Evolutionary conservation across 768 basidiomycete genomes (phyloP).

Genomic region (Tricholoma sp.): DNA sequence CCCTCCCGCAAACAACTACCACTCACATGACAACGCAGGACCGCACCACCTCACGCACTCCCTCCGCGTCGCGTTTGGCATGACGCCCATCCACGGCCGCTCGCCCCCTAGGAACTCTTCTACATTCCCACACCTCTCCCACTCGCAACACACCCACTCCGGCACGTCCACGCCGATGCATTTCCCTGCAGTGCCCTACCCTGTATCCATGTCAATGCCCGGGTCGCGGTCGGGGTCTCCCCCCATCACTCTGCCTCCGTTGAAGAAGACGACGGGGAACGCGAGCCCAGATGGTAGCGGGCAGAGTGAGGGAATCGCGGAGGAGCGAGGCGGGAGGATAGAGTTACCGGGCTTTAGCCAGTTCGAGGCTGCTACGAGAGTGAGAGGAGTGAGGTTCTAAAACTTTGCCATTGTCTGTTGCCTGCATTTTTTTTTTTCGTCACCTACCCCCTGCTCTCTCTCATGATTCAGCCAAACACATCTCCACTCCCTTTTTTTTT

Average conservation of each 20-base stretch:
- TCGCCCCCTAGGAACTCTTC: constrained; percentile 3
- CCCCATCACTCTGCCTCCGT: constrained; percentile 67
- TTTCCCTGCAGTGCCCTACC: constrained; percentile 5
- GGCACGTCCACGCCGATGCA: constrained; percentile 15
- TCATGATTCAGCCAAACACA: not conserved
- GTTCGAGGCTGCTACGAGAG: constrained; percentile 47
- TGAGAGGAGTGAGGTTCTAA: not conserved
- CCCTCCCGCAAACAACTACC: constrained; percentile 14
- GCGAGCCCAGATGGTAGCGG: constrained; percentile 12
- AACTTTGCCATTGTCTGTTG: not conserved
- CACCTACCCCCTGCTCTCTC: not conserved
- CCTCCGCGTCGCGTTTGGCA: constrained; percentile 84
- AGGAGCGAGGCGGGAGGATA: constrained; percentile 28
- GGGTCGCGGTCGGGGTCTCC: constrained; percentile 62
- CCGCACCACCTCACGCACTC: constrained; percentile 74
- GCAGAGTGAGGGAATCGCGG: constrained; percentile 9
- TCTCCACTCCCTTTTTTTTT: not conserved
- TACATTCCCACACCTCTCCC: constrained; percentile 11
- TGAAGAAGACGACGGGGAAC: constrained; percentile 31
- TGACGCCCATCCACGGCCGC: constrained; percentile 69
- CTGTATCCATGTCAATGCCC: constrained; percentile 36
- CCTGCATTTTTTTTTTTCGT: not conserved
- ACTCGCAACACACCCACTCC: constrained; percentile 19
- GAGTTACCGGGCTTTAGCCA: constrained; percentile 61
- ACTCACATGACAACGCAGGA: constrained; percentile 19